These are phyloP conservation scores for Clavispora vitiphila DNA, from an alignment of 805 yeast species.

Conservation along the genomic window DNA sequence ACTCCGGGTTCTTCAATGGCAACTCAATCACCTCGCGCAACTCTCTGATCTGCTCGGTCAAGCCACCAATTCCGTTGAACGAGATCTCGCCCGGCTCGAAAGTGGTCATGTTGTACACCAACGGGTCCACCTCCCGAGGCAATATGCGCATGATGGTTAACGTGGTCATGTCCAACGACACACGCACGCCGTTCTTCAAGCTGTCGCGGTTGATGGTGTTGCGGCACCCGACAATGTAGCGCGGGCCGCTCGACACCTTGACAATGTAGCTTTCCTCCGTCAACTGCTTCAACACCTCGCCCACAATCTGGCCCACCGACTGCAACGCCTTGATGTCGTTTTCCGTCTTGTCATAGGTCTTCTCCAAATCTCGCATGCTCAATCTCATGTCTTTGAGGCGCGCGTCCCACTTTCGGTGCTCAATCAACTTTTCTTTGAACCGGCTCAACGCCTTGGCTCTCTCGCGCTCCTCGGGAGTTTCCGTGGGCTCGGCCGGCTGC, in stretches of 20 bases:
- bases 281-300: constrained; percentile 92
- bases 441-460: constrained; percentile 72
- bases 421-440: constrained; percentile 80
- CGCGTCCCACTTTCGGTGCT: constrained; percentile 93
- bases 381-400: constrained; percentile 78
- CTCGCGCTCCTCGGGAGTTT: constrained; percentile 50
- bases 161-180: constrained; percentile 95
- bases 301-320: constrained; percentile 94
- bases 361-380: constrained; percentile 77
- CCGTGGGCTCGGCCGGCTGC: constrained; percentile 18
- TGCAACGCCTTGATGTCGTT: constrained; percentile 96
- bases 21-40: constrained; percentile 95
- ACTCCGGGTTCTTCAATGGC: constrained; percentile 94
- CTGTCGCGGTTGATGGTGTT: constrained; percentile 81
- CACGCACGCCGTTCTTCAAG: constrained; percentile 90
- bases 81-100: constrained; percentile 97
- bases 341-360: constrained; percentile 86
- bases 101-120: constrained; percentile 96
- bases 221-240: constrained; percentile 96
- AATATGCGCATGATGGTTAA: constrained; percentile 94
- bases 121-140: constrained; percentile 97
- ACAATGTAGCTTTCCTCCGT: constrained; percentile 94
- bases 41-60: constrained; percentile 92
- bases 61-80: constrained; percentile 93
- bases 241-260: constrained; percentile 94